These are phyloP conservation scores for Aspergillus japonicus DNA, from an alignment of 2,329 filamentous ascomycete genomes.

Conservation along the genomic window DNA sequence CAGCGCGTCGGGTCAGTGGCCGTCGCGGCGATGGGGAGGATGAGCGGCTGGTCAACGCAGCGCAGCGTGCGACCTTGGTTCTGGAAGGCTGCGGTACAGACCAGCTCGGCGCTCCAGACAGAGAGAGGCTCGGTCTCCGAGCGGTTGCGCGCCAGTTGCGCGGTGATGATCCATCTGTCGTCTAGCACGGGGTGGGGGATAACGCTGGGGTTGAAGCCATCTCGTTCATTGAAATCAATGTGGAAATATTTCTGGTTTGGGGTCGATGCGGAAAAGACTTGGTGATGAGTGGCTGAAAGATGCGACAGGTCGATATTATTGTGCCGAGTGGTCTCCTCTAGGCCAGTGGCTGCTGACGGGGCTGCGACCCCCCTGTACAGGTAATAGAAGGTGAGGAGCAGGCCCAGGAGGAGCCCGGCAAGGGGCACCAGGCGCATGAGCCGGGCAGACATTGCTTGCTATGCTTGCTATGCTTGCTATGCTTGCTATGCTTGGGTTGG, in stretches of 20 bases:
- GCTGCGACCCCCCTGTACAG: not conserved
- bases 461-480: not conserved
- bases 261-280: conserved; percentile 51
- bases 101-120: conserved; percentile 46
- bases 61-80: conserved; percentile 27
- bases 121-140: conserved; percentile 21
- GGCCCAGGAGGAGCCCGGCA: not conserved
- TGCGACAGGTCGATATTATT: not conserved
- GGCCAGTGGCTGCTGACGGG: not conserved
- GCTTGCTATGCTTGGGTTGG: no score
- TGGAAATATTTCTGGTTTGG: conserved; percentile 49
- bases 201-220: conserved; percentile 56
- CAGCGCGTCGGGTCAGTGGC: conserved; percentile 45
- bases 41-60: conserved; percentile 45
- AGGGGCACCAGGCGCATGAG: conserved; percentile 1
- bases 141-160: conserved; percentile 43
- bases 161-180: conserved; percentile 54
- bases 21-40: conserved; percentile 51
- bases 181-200: conserved; percentile 54
- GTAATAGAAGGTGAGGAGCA: not conserved
- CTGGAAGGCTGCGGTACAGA: conserved; percentile 52
- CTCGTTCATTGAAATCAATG: conserved; percentile 48
- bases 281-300: conserved; percentile 19
- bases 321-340: not conserved
- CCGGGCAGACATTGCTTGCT: not conserved